These are phyloP conservation scores for Hysterium pulicare DNA, from an alignment of 2,329 filamentous ascomycete species.

Conservation along the genomic window DNA sequence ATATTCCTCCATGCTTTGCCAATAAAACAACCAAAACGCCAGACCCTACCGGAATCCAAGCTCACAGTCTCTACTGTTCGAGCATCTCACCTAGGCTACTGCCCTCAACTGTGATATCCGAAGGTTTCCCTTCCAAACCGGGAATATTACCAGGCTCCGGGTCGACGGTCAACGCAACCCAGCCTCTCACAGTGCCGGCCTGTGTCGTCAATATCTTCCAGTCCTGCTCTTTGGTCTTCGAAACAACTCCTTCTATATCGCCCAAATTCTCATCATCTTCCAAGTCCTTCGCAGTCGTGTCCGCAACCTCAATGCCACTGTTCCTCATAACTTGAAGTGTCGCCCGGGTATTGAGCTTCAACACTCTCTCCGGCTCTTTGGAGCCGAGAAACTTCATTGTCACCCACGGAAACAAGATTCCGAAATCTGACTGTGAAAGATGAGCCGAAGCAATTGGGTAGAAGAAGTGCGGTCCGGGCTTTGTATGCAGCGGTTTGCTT, in stretches of 20 bases:
- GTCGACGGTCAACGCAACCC: constrained; percentile 29
- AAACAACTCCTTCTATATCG: constrained; percentile 1
- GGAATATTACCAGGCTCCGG: constrained; percentile 5
- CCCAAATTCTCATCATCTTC: constrained; percentile 33
- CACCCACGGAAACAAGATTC: constrained; percentile 71
- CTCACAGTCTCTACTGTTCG: constrained; percentile 6
- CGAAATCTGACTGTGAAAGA: constrained; percentile 80
- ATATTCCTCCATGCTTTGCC: too few species aligned
- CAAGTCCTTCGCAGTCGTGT: constrained; percentile 37
- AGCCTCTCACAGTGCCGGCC: constrained; percentile 30
- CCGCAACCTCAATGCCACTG: constrained; percentile 39
- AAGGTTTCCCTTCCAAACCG: constrained; percentile 11
- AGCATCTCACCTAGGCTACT: constrained; percentile 35
- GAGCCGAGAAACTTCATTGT: constrained; percentile 50
- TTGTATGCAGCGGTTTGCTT: constrained; percentile 39
- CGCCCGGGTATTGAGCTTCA: constrained; percentile 80
- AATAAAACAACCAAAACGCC: too few species aligned
- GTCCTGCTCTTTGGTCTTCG: constrained; percentile 21
- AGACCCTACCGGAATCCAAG: neutral
- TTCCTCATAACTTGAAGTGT: constrained; percentile 68
- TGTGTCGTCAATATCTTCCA: constrained; percentile 27
- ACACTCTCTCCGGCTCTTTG: constrained; percentile 71
- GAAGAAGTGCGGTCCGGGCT: constrained; percentile 62
- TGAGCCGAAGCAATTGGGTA: constrained; percentile 73
- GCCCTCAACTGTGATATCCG: constrained; percentile 31